A percentile compares a stretch with the other conserved stretches of the same genome.
Conservation (phyloP, 202 grass and related monocot species). For the Alloteropsis angusta region DNA sequence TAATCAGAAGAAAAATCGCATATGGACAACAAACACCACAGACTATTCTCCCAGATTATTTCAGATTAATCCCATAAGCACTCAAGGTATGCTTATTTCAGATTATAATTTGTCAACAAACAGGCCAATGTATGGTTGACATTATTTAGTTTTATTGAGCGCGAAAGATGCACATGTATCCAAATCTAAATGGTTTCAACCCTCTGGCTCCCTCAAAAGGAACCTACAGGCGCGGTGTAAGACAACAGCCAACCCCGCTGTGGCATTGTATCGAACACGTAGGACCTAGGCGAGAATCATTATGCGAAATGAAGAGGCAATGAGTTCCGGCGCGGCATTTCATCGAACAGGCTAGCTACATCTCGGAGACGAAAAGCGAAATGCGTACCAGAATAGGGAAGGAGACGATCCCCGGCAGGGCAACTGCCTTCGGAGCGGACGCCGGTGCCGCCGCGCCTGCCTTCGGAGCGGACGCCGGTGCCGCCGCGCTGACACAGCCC, state of each 20-base stretch:
- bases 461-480: background rate
- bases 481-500: background rate
- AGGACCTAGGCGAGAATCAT: background rate
- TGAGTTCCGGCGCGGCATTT: background rate
- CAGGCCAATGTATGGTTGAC: too few relatives aligned
- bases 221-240: background rate
- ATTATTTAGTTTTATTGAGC: background rate
- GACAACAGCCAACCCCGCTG: background rate
- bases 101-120: too few relatives aligned
- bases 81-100: too few relatives aligned
- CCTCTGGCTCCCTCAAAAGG: background rate
- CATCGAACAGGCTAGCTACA: background rate
- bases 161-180: background rate
- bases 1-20: too few relatives aligned
- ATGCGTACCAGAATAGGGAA: slow-evolving; percentile 40
- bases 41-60: too few relatives aligned
- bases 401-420: slow-evolving; percentile 11
- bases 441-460: background rate
- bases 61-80: too few relatives aligned
- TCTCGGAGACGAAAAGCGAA: background rate
- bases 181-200: background rate
- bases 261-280: background rate
- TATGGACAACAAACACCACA: too few relatives aligned
- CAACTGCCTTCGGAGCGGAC: background rate
- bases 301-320: background rate